Evolutionary conservation across 1,284 basidiomycete genomes (phyloP), one percentile per base, ranked within the genome.

Genomic region (Tetrapyrgos nigripes): DNA sequence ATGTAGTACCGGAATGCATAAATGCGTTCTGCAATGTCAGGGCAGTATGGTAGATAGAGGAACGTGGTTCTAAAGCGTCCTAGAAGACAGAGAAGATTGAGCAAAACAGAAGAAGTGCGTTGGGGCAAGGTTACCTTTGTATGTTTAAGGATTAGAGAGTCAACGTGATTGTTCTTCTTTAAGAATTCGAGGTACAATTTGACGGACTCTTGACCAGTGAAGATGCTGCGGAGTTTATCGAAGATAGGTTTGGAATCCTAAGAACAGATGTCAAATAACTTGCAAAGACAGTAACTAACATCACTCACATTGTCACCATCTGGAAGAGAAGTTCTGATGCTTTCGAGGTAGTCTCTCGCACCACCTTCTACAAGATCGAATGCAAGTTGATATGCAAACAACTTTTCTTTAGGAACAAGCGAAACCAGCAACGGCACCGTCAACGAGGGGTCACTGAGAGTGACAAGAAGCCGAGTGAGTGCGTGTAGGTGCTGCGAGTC

Each of bases 21-120:
- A 96, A 98, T 2, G 96, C 95, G 72, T 98, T 97, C 72, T 96
- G 93, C 59, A 98, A 85, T 3, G 94, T 96, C 62, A 98, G 85
- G 9, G 96, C 94, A 5, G 93, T 95, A 77, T 98, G 96, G 72
- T 96, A 98, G 69, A 98, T 93, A 19, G 96, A 98, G 37, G 93
- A 96, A 43, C 96, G 90, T 40, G 94, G 85, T 70, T 98, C 96
- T n/a, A 98, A 81, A 1, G 88, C 87, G 54, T 97, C 94, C 92
- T 94, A 65, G 6, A 58, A 58, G 3, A 9, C 45, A 53, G 45
- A 51, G 3, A 2, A 58, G 33, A 27, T 35, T 40, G 37, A 55
- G 53, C 31, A 53, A 60, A 50, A 28, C 31, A 21, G 33, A 13
- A 53, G 5, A n/a, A 45, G 37, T n/a, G 19, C 14, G 28, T n/a